Percentiles rank a stretch among this genome's conserved stretches.
These are phyloP conservation scores for Hippophae gyantsensis DNA, from an alignment of 306 rosid genomes.

Conservation along the genomic window DNA sequence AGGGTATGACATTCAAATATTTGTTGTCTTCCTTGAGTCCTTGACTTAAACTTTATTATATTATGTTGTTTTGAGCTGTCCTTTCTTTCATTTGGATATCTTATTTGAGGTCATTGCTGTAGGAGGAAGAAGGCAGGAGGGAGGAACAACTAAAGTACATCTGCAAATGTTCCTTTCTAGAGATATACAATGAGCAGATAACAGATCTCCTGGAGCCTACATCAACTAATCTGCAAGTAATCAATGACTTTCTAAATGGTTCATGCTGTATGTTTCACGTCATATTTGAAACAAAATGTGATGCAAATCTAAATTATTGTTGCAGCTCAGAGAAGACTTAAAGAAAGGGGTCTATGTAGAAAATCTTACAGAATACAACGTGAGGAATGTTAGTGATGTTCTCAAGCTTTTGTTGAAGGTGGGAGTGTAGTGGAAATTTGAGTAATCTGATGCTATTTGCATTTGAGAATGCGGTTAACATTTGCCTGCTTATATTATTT, in stretches of 20 bases:
- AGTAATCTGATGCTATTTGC: conserved; percentile 9
- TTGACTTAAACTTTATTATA: conserved; percentile 7
- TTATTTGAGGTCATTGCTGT: conserved; percentile 13
- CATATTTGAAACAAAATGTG: neutral
- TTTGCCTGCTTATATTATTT: conserved; percentile 19
- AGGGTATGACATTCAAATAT: conserved; percentile 32
- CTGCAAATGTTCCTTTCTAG: conserved; percentile 90
- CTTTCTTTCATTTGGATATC: conserved; percentile 17
- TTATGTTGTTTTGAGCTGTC: conserved; percentile 3
- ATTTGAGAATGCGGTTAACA: conserved; percentile 15
- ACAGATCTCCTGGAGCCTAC: conserved; percentile 94
- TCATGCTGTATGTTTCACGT: conserved; percentile 16
- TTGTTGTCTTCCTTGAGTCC: conserved; percentile 9
- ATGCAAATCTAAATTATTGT: conserved; percentile 9
- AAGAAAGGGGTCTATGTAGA: conserved; percentile 96
- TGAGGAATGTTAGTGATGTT: conserved; percentile 66
- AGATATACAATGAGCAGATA: conserved; percentile 93
- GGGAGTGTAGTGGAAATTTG: conserved; percentile 9
- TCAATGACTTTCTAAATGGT: conserved; percentile 15
- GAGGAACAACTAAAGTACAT: conserved; percentile 66
- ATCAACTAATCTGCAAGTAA: conserved; percentile 82
- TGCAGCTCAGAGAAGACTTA: conserved; percentile 92
- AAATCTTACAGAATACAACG: conserved; percentile 68
- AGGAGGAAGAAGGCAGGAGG: conserved; percentile 75
- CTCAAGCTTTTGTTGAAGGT: conserved; percentile 85